These are phyloP conservation scores for Peribolospora kevripleyi DNA, from an alignment of 768 basidiomycete species.

Conservation along the genomic window DNA sequence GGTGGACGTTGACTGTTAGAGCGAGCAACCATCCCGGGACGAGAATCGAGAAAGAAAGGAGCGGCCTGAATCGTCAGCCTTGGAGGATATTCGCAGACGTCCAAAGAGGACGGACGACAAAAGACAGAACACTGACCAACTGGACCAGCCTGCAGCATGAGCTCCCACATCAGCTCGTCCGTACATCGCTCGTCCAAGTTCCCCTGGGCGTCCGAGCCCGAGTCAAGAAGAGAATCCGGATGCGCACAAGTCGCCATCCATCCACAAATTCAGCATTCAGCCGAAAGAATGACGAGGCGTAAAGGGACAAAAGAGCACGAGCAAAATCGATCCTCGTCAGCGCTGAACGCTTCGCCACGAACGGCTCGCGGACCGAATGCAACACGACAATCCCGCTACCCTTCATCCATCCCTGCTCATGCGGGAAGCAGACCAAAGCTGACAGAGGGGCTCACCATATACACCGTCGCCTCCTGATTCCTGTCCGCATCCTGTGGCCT, in stretches of 20 bases:
- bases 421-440: not conserved
- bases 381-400: no score
- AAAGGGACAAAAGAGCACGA: no score
- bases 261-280: no score
- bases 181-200: constrained; percentile 88
- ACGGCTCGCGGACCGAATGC: no score
- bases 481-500: constrained; percentile 26
- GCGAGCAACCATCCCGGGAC: not conserved
- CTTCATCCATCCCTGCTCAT: no score
- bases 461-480: constrained; percentile 77
- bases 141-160: constrained; percentile 98
- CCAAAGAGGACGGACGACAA: not conserved
- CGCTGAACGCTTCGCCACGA: no score
- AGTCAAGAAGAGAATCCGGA: not conserved
- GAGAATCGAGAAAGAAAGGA: not conserved
- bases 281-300: no score
- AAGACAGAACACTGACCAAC: constrained; percentile 40
- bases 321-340: not conserved
- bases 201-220: constrained; percentile 31
- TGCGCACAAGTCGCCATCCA: not conserved
- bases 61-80: not conserved
- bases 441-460: constrained; percentile 31
- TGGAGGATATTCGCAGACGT: not conserved
- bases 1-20: constrained; percentile 66
- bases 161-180: constrained; percentile 87